A percentile compares a stretch with the other conserved stretches of the same genome.
phyloP scores from a whole-genome alignment of 345 rosid genomes.

The Pugionium cornutum region DNA sequence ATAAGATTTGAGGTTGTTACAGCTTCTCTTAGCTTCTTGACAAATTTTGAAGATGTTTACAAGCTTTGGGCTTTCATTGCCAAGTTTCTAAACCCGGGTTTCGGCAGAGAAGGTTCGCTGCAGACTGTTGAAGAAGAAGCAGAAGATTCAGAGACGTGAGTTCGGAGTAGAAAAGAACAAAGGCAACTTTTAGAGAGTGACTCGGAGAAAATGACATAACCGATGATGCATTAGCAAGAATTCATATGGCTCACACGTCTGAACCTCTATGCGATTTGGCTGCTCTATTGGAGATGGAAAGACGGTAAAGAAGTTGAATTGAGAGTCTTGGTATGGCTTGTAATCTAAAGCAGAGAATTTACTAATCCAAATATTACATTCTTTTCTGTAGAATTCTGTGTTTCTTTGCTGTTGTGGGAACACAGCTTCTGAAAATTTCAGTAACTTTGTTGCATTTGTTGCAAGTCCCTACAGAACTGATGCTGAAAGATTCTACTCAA shows the following conservation, averaged over 20 bases:
- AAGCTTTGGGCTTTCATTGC: conserved; percentile 87
- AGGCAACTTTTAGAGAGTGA: not conserved
- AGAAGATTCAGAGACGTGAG: conserved; percentile 11
- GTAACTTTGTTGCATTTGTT: conserved; percentile 25
- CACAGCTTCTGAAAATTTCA: no score
- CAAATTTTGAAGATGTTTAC: conserved; percentile 95
- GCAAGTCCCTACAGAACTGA: conserved; percentile 7
- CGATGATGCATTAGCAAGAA: no score
- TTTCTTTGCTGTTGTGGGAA: not conserved
- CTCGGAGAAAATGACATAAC: no score
- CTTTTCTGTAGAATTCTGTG: not conserved
- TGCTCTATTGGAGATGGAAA: no score
- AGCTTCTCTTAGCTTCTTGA: conserved; percentile 87
- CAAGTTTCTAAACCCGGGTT: conserved; percentile 76
- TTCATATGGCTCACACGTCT: no score
- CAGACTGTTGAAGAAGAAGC: conserved; percentile 71
- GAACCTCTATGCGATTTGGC: no score
- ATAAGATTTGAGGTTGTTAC: conserved; percentile 87
- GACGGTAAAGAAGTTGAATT: no score
- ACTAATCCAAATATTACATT: no score
- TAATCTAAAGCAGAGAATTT: not conserved
- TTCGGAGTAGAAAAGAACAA: conserved; percentile 10
- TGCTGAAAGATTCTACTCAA: not conserved
- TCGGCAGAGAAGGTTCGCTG: conserved; percentile 63
- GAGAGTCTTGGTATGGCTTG: no score